These are phyloP conservation scores for Picochlorum sp. DNA, from an alignment of 139 green algal species.

Conservation along the genomic window DNA sequence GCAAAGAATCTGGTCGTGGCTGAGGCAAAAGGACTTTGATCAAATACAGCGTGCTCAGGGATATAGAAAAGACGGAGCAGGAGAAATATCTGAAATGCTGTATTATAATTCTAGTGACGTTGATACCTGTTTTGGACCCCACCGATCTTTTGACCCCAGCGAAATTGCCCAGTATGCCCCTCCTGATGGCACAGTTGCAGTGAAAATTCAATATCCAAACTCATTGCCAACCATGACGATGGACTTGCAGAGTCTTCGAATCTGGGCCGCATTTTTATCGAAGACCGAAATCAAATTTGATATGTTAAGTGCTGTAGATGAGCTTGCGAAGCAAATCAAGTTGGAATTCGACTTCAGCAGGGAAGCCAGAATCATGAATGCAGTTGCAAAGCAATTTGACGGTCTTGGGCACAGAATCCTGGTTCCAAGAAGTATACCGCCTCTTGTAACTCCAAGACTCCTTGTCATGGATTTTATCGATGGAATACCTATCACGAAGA, in stretches of 20 bases:
- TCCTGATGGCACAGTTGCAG: constrained; percentile 62
- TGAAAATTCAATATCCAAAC: constrained; percentile 87
- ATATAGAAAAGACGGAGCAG: neutral
- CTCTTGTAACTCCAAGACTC: constrained; percentile 61
- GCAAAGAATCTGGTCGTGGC: neutral
- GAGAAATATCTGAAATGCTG: neutral
- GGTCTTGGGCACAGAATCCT: constrained; percentile 40
- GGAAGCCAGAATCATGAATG: constrained; percentile 84
- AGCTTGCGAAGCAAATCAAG: constrained; percentile 65
- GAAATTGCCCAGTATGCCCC: constrained; percentile 22
- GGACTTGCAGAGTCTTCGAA: constrained; percentile 75
- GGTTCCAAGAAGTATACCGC: constrained; percentile 62
- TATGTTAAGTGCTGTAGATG: constrained; percentile 78
- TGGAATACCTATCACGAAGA: constrained; percentile 54
- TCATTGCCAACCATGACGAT: constrained; percentile 62
- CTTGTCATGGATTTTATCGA: constrained; percentile 92
- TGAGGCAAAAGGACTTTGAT: neutral
- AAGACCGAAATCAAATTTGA: constrained; percentile 90
- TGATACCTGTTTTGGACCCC: neutral
- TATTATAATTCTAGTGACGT: neutral
- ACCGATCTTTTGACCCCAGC: neutral
- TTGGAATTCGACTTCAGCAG: constrained; percentile 87
- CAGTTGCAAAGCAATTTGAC: constrained; percentile 57
- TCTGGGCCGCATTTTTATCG: constrained; percentile 57
- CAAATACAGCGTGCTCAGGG: neutral